Evolutionary conservation across 2,329 filamentous ascomycete species (phyloP), one percentile per base, ranked within the genome.

Genomic region (Aspergillus pseudotamarii): DNA sequence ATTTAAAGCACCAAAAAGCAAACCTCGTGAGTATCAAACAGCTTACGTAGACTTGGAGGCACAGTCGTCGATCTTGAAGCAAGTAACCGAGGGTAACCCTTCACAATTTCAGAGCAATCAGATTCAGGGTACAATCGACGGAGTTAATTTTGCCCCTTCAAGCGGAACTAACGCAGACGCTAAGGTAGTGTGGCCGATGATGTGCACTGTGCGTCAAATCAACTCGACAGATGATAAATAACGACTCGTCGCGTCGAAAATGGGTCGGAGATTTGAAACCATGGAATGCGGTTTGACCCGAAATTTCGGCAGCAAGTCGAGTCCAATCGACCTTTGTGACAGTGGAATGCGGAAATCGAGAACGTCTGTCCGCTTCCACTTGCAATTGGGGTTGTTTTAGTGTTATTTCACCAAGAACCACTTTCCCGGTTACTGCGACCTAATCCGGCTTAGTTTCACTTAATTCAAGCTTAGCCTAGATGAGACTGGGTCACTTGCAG

Each of bases 181-280:
- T 62, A 62, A 51, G 48, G 50, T 59, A 62, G 60, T 51, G 56
- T 62, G 50, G 56, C 41, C 56, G 60, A 46, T 51, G 60, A 62
- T 62, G 41, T 62, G 60, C 60, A 59, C 56, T 54, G 60, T 62
- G 60, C 56, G 60, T 59, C 60, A 62, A 62, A 62, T 62, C 56
- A 62, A 38, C 56, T 41, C 28, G 48, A 58, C 34, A 57, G 60
- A 59, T 55, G 46, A 38, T 41, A 62, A 62, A 58, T 62, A 53
- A 59, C 30, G 51, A 54, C 28, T 54, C n/a, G 51, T 23, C 30
- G 10, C 19, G 51, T 36, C 51, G 51, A 54, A 54, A 54, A 54
- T 36, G 51, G 19, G 28, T 36, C 51, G 51, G 51, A 54, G 8
- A 54, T 54, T 54, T 54, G 30, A 34, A 54, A 54, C 51, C 51